These are phyloP conservation scores for Phallus indusiatus DNA, from an alignment of 768 basidiomycete genomes.

Conservation along the genomic window DNA sequence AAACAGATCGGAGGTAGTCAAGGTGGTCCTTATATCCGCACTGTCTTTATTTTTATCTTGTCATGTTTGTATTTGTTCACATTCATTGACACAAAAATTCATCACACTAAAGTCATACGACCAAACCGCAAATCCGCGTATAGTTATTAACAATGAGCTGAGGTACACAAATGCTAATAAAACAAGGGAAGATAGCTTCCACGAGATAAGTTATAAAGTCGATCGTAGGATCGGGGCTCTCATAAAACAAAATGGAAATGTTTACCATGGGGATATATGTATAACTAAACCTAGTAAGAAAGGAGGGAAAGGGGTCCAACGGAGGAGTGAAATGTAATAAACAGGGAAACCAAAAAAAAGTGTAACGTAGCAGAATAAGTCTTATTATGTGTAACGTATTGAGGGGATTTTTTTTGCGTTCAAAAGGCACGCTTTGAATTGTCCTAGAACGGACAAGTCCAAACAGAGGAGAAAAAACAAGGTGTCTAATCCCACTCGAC, in stretches of 20 bases:
- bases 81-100: background rate
- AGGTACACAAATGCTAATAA: background rate
- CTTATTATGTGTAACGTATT: background rate
- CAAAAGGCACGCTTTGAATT: background rate
- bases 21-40: background rate
- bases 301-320: background rate
- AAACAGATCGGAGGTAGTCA: constrained; percentile 48
- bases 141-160: background rate
- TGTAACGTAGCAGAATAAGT: background rate
- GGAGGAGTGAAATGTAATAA: background rate
- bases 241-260: background rate
- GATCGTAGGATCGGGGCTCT: background rate
- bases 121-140: background rate
- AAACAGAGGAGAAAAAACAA: background rate
- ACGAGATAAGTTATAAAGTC: background rate
- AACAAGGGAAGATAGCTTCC: background rate
- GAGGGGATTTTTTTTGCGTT: background rate
- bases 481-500: constrained; percentile 65
- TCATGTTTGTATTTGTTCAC: background rate
- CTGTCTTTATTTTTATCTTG: background rate
- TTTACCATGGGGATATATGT: background rate
- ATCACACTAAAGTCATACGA: background rate
- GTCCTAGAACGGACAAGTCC: constrained; percentile 14
- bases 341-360: background rate
- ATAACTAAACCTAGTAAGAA: background rate